Base-by-base conservation (phyloP, 129 eudicot genomes). In the Apium graveolens region DNA sequence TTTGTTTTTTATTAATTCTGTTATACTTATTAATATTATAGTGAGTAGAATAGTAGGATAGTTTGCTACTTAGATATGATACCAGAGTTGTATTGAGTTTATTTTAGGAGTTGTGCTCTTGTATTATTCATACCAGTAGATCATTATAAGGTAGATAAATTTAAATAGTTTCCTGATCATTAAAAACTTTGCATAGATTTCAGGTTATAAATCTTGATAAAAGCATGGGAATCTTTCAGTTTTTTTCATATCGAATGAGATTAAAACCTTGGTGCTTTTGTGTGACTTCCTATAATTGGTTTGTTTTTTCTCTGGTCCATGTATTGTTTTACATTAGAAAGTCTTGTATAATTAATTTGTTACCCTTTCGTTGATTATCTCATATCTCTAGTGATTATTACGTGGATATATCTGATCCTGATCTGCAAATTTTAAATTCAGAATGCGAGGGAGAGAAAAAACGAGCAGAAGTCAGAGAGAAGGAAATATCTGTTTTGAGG, bases 391-490 rank as follows among this genome's bases (percentile, higher is more conserved):
- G 24, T 51, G 60, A 5, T 51, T 18, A 18, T 18, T 20, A 24
- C 27, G 21, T 53, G 21, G 63, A 27, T 20, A 7, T 60, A 73
- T 39, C 14, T 78, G 41, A 31, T 55, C 42, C 41, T 51, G 35
- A 42, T 41, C 5, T 31, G 72, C 66, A 71, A 20, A 39, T 46
- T 29, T 63, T 63, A 11, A 29, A 43, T 66, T 70, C 90, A 90
- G 97, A 71, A 46, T 18, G 9, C 13, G 82, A 55, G 81, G 83
- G 70, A 78, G 83, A 81, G 76, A 24, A 53, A 29, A 86, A 78
- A 43, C 78, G 43, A 35, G 84, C 78, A n/a, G 92, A 86, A 78
- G 72, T 20, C 78, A 89, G 45, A 81, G 92, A 86, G 79, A 81
- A 76, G 77, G 87, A 88, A 74, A 77, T 88, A 20, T 75, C 81